Evolutionary conservation across 2,329 filamentous ascomycete genomes (phyloP), one percentile per base, ranked within the genome.

Genomic region (Venturia carpophila): DNA sequence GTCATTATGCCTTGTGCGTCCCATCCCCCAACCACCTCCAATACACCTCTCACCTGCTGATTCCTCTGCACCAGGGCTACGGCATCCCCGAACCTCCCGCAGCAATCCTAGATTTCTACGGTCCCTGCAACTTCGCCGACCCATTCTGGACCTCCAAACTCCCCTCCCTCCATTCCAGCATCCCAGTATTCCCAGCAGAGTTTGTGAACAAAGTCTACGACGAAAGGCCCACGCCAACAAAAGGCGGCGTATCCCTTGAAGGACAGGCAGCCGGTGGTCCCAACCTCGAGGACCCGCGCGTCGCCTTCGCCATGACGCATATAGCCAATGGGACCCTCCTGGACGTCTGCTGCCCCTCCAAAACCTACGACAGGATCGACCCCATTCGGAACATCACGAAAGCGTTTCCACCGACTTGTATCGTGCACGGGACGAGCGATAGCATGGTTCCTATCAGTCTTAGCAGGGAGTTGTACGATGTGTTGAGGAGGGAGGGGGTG

Each of bases 21-120:
- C 30, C 30, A 34, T 34, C 30, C 30, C 30, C 30, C 3, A 34
- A 34, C 30, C 30, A 3, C 30, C 30, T 34, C 30, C 6, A 34
- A 34, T 3, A 34, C 30, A 49, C 47, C 47, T 39, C 2, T 11
- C 7, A 19, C 24, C 17, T 47, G 17, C 37, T 60, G 21, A 58
- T 17, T 34, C 6, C 9, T 24, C 19, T 34, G 24, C 5, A 47
- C 30, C 30, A 77, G 75, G 77, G 75, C 13, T 79, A 75, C 66
- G 72, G 71, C 27, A 72, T 75, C 3, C 71, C 72, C 15, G 74
- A 70, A 11, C 72, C 73, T 1, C 73, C 58, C 74, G 71, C 71
- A 3, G 78, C 76, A 24, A 78, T 79, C 60, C 73, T 75, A 58
- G 72, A 76, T 66, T 72, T 79, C 68, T 79, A 79, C 68, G 77